Evolutionary conservation across 305 asterid genomes (phyloP).

Genomic region (Andrographis paniculata): DNA sequence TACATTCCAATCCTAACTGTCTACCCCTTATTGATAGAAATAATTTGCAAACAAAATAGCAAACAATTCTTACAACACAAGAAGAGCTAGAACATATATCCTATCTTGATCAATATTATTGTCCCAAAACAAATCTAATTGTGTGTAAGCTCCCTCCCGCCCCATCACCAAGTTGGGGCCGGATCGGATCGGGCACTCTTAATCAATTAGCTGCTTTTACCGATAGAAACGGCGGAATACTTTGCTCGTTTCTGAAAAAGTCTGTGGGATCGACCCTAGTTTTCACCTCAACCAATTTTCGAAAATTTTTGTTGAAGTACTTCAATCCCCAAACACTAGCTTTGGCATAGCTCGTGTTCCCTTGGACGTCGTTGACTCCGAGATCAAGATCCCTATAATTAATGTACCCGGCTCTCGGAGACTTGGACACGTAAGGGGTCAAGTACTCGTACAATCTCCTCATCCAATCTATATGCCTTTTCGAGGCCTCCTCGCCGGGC

Average conservation of each 20-base stretch:
- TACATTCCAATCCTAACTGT: too few species aligned
- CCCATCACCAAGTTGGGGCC: too few species aligned
- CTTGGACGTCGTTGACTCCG: slow-evolving; percentile 23
- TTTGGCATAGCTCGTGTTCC: slow-evolving; percentile 20
- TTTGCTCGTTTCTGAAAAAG: slow-evolving; percentile 28
- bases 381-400: slow-evolving; percentile 35
- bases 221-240: slow-evolving; percentile 29
- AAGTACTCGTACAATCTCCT: slow-evolving; percentile 21
- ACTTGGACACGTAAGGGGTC: slow-evolving; percentile 28
- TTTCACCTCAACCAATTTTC: slow-evolving; percentile 24
- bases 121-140: too few species aligned
- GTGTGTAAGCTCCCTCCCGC: too few species aligned
- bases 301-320: slow-evolving; percentile 28
- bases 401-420: slow-evolving; percentile 29
- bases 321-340: slow-evolving; percentile 24
- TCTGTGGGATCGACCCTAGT: slow-evolving; percentile 26
- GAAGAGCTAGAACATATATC: too few species aligned
- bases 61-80: too few species aligned
- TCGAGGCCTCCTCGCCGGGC: slow-evolving; percentile 9
- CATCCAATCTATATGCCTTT: slow-evolving; percentile 19
- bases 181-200: too few species aligned
- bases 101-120: too few species aligned
- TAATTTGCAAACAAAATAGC: too few species aligned
- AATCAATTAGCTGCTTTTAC: too few species aligned
- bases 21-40: too few species aligned